Base-by-base conservation (phyloP, 192 early-diverging fungal species). In the Linnemannia hyalina region DNA sequence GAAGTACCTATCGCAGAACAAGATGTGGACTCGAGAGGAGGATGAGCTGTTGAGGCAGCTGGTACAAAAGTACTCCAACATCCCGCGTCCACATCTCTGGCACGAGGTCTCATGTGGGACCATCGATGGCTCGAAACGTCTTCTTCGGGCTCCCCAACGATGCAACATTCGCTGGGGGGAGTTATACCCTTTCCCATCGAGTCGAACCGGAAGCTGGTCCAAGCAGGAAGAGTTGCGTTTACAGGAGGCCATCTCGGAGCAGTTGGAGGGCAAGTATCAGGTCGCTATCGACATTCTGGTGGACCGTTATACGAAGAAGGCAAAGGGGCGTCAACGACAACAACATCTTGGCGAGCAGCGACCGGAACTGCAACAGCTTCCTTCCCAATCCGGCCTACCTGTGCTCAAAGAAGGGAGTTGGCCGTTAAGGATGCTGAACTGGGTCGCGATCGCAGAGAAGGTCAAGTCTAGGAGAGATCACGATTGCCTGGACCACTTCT, bases 101-200 rank as follows among this genome's bases (percentile, higher is more conserved):
- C 15, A 29, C 54, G 23, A 46, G 4, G 44, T 80, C 22, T 38
- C 72, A 4, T 68, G 35, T 10, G 46, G 47, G 3, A 35, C 0
- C 6, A 35, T 55, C 4, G 77, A 70, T 16, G 46, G 41, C 6
- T 18, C 42, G 1, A n/a, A 22, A 22, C 42, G 32, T 26, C 65
- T 77, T 57, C n/a, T 38, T 29, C 26, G 71, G 40, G 60, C 44
- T 13, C 16, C 70, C 18, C 6, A 3, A n/a, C 23, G 54, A 32
- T 79, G 78, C 32, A 44, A 16, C 8, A 44, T 44, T 15, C 40
- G 41, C 23, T 80, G 79, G 79, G 20, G 40, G 20, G 6, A 11
- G 11, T 46, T 74, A n/a, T 29, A 74, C 40, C 52, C 32, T 42
- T 7, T 29, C 2, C 22, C 41, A 8, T 10, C 29, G 7, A 18